These are phyloP conservation scores for Pouteria glomerata DNA, from an alignment of 148 eudicot genomes.

Conservation along the genomic window DNA sequence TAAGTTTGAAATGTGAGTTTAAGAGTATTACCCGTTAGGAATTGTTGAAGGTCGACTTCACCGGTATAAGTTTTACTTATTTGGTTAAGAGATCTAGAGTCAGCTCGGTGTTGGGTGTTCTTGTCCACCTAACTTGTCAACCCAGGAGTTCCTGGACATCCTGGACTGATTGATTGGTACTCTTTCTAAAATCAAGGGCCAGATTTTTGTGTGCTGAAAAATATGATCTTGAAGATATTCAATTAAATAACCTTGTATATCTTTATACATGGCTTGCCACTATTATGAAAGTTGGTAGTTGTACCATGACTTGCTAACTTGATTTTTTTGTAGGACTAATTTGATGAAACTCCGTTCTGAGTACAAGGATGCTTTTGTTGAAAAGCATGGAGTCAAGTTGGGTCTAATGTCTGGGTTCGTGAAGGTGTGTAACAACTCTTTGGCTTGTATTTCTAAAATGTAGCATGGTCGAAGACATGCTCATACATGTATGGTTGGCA, in stretches of 20 bases:
- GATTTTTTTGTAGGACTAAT: slow-evolving; percentile 59
- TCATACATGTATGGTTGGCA: background rate
- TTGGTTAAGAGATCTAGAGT: background rate
- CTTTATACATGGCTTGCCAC: no score
- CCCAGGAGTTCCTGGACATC: background rate
- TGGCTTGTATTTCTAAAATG: background rate
- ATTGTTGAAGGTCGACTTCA: background rate
- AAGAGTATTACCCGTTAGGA: background rate
- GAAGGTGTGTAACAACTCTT: slow-evolving; percentile 38
- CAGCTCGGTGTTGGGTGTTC: background rate
- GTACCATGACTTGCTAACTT: background rate
- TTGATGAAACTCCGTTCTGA: slow-evolving; percentile 99
- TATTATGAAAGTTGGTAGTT: background rate
- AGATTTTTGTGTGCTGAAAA: no score
- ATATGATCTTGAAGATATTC: background rate
- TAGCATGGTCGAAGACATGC: background rate
- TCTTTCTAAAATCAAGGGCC: no score
- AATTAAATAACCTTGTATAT: background rate
- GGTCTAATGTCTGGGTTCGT: slow-evolving; percentile 98
- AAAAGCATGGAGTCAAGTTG: slow-evolving; percentile 96
- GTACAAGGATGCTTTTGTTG: slow-evolving; percentile 89
- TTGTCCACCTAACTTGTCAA: background rate
- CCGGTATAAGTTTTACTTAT: background rate
- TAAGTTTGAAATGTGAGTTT: no score
- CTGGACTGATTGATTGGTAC: background rate